These are phyloP conservation scores for Emmonsia crescens DNA, from an alignment of 2,329 filamentous ascomycete species.

Conservation along the genomic window DNA sequence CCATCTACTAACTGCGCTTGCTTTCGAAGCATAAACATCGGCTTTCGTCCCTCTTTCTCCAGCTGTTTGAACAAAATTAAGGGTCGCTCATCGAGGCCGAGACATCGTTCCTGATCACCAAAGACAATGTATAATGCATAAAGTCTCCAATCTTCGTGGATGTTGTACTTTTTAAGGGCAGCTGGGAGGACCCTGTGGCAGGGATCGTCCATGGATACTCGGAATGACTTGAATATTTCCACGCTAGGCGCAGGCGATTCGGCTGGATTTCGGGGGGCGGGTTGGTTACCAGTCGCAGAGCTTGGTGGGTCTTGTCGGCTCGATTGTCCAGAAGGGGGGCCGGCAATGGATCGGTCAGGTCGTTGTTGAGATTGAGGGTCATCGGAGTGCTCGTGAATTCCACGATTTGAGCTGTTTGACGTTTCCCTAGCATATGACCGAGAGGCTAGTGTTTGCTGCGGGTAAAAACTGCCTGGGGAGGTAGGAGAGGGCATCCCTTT, in stretches of 20 bases:
- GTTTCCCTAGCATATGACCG: slow-evolving; percentile 33
- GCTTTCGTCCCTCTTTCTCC: slow-evolving; percentile 92
- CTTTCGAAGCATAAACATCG: slow-evolving; percentile 93
- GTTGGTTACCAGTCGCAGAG: slow-evolving; percentile 11
- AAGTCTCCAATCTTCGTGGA: slow-evolving; percentile 93
- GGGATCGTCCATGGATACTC: slow-evolving; percentile 94
- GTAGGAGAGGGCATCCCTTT: slow-evolving; percentile 37
- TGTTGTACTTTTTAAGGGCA: slow-evolving; percentile 94
- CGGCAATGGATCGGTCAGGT: slow-evolving; percentile 22
- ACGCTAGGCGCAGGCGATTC: slow-evolving; percentile 42
- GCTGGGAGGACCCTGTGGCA: slow-evolving; percentile 95
- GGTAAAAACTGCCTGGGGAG: slow-evolving; percentile 30
- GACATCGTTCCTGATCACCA: slow-evolving; percentile 91
- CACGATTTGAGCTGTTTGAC: slow-evolving; percentile 18
- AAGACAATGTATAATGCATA: slow-evolving; percentile 98
- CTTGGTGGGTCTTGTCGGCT: slow-evolving; percentile 24
- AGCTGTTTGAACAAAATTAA: slow-evolving; percentile 94
- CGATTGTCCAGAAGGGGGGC: slow-evolving; percentile 20
- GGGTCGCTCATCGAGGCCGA: slow-evolving; percentile 85
- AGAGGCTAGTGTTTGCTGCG: slow-evolving; percentile 34
- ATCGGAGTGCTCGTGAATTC: slow-evolving; percentile 30
- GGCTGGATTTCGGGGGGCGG: slow-evolving; percentile 12
- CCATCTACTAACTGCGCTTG: slow-evolving; percentile 46
- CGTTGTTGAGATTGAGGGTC: slow-evolving; percentile 24
- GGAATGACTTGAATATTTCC: slow-evolving; percentile 98